These are phyloP conservation scores for Candida insectorum DNA, from an alignment of 805 yeast genomes.

Conservation along the genomic window DNA sequence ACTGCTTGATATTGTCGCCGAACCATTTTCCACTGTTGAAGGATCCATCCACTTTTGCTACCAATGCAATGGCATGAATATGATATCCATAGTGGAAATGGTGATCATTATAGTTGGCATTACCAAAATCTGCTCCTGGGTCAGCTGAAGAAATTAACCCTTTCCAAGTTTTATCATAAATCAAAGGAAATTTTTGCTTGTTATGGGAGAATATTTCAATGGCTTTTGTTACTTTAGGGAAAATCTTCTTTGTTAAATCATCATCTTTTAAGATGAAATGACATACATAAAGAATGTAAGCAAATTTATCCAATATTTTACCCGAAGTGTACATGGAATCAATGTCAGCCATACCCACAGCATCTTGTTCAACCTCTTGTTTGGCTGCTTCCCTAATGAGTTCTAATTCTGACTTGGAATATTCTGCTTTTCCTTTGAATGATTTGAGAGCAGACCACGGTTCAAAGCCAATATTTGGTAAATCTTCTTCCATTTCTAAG, in stretches of 20 bases:
- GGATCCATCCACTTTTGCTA: conserved; percentile 51
- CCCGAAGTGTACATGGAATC: conserved; percentile 93
- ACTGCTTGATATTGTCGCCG: conserved; percentile 33
- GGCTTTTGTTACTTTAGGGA: conserved; percentile 63
- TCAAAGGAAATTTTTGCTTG: conserved; percentile 25
- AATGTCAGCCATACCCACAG: conserved; percentile 54
- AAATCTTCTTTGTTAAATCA: conserved; percentile 45
- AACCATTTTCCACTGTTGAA: conserved; percentile 27
- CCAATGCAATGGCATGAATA: conserved; percentile 65
- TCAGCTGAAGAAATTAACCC: conserved; percentile 25
- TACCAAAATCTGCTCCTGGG: conserved; percentile 24
- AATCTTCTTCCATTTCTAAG: conserved; percentile 39
- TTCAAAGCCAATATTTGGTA: conserved; percentile 45
- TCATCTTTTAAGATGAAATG: conserved; percentile 61
- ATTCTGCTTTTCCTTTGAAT: conserved; percentile 18
- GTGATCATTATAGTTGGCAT: conserved; percentile 29
- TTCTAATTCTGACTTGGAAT: conserved; percentile 28
- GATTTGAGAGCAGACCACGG: conserved; percentile 57
- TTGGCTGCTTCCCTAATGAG: conserved; percentile 46
- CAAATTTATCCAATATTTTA: conserved; percentile 84
- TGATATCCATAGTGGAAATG: conserved; percentile 48
- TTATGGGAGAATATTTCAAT: conserved; percentile 67
- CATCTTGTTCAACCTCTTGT: conserved; percentile 54
- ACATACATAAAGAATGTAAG: conserved; percentile 74
- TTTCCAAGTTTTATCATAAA: conserved; percentile 26